Conservation (phyloP, 75 land plant genomes). For the Larix kaempferi region DNA sequence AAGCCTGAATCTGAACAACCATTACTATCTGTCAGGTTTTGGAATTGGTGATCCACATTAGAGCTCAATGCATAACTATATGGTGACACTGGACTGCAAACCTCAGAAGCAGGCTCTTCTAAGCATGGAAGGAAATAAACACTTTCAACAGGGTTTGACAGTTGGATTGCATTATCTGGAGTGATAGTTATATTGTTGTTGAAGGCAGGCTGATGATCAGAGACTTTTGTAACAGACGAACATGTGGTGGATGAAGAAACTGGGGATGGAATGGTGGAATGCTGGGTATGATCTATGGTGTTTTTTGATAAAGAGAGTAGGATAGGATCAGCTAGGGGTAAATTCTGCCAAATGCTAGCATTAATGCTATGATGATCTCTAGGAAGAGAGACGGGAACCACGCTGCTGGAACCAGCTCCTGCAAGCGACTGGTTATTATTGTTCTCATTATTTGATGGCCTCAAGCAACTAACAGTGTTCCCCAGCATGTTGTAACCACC, state of each 20-base stretch:
- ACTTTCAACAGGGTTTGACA: slow-evolving; percentile 6
- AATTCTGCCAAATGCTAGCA: background rate
- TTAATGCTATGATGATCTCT: background rate
- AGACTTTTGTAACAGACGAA: background rate
- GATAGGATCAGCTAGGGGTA: background rate
- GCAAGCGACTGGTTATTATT: background rate
- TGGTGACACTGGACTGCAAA: background rate
- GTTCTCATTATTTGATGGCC: background rate
- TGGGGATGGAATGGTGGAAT: background rate
- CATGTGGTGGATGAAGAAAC: background rate
- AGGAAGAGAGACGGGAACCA: slow-evolving; percentile 6
- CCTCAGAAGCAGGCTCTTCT: background rate
- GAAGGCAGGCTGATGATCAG: background rate
- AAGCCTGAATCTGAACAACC: slow-evolving; percentile 38
- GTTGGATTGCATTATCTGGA: background rate
- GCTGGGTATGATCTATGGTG: background rate
- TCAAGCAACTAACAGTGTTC: background rate
- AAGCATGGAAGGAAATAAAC: slow-evolving; percentile 1
- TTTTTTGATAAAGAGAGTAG: background rate
- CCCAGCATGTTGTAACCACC: background rate
- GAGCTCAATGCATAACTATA: background rate
- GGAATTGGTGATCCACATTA: background rate
- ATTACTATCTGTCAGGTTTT: background rate
- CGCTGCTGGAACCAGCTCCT: background rate
- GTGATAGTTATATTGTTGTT: background rate